phyloP scores from a whole-genome alignment of 768 basidiomycete species.

The Cystofilobasidium capitatum region DNA sequence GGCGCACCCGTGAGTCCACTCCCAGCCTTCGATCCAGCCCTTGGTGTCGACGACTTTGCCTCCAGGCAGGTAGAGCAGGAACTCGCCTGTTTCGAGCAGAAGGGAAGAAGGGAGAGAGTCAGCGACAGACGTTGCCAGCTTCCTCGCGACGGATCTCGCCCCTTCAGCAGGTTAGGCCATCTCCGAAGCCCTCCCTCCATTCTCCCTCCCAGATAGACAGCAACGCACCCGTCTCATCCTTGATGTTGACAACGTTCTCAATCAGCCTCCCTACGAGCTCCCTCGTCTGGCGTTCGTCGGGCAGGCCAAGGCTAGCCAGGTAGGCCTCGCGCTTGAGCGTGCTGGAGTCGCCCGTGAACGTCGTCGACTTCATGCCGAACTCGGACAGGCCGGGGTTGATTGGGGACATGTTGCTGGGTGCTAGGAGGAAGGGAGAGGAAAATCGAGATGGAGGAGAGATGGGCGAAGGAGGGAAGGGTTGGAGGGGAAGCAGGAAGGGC shows the following conservation, averaged over 20 bases:
- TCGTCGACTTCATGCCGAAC: conserved; percentile 5
- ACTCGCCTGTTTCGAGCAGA: conserved; percentile 35
- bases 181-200: background rate
- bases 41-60: conserved; percentile 52
- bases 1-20: conserved; percentile 39
- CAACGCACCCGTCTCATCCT: conserved; percentile 50
- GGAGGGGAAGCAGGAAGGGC: no score
- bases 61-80: conserved; percentile 21
- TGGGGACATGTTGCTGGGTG: no score
- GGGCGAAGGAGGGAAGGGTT: no score
- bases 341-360: conserved; percentile 8
- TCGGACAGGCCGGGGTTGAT: background rate
- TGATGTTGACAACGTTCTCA: conserved; percentile 45
- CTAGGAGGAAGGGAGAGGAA: no score
- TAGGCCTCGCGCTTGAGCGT: conserved; percentile 8
- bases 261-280: conserved; percentile 35
- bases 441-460: no score
- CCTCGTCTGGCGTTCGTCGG: conserved; percentile 31
- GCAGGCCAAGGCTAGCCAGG: conserved; percentile 7
- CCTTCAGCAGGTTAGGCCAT: background rate
- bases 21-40: conserved; percentile 51
- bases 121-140: background rate
- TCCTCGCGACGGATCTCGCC: background rate
- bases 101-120: background rate
- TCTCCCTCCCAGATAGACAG: conserved; percentile 38